These are phyloP conservation scores for Rubus parviflorus DNA, from an alignment of 306 rosid species.

Conservation along the genomic window DNA sequence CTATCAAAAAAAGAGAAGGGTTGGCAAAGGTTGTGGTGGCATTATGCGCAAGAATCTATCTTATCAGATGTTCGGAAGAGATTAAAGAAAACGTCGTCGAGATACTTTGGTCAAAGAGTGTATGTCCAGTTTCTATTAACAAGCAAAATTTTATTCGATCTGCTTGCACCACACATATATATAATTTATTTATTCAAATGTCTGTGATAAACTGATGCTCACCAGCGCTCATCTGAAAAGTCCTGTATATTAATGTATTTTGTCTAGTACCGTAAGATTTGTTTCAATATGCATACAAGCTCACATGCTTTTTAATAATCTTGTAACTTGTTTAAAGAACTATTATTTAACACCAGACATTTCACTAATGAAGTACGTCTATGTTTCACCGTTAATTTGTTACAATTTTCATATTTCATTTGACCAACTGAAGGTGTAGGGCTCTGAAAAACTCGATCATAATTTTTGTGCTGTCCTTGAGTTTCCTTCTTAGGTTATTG, in stretches of 20 bases:
- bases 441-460: neutral
- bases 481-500: neutral
- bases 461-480: neutral
- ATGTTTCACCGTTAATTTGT: neutral
- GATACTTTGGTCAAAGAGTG: constrained; percentile 82
- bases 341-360: neutral
- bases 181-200: too few relatives aligned
- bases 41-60: constrained; percentile 83
- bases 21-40: constrained; percentile 93
- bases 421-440: neutral
- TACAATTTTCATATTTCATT: neutral
- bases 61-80: constrained; percentile 79
- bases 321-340: neutral
- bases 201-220: too few relatives aligned
- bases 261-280: too few relatives aligned
- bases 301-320: too few relatives aligned
- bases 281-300: too few relatives aligned
- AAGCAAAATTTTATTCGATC: neutral
- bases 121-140: constrained; percentile 38
- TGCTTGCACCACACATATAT: neutral
- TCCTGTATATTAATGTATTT: too few relatives aligned
- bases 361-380: neutral
- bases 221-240: too few relatives aligned
- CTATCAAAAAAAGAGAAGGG: constrained; percentile 55
- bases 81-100: constrained; percentile 84